phyloP scores from a whole-genome alignment of 2,329 filamentous ascomycete genomes.

The Cadophora malorum region DNA sequence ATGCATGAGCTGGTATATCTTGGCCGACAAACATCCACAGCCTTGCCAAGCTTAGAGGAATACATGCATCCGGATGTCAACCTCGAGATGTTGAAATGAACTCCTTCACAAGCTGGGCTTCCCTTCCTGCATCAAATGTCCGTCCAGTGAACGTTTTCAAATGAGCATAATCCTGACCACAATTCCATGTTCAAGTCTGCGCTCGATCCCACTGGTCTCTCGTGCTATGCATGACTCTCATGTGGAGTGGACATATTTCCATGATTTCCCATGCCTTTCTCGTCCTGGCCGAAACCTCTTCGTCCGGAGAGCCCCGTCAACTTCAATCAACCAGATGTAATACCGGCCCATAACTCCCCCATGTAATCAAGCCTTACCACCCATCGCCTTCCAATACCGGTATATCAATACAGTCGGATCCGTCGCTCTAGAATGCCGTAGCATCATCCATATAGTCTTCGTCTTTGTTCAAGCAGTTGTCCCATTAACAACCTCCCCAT shows the following conservation, averaged over 20 bases:
- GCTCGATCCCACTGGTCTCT: background rate
- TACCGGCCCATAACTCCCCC: background rate
- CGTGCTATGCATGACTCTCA: no score
- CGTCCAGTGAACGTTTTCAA: background rate
- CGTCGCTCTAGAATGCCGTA: background rate
- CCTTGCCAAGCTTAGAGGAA: background rate
- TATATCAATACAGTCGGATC: no score
- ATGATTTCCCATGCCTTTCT: no score
- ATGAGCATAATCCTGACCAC: background rate
- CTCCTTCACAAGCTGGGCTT: no score
- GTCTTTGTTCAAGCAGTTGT: constrained; percentile 39
- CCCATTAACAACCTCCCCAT: constrained; percentile 44
- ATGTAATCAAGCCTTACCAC: background rate
- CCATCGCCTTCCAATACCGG: background rate
- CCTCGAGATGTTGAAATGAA: no score
- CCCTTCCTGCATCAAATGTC: no score
- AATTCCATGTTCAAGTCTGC: background rate
- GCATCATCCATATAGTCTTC: background rate
- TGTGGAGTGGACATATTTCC: no score
- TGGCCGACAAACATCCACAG: background rate
- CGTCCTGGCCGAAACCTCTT: no score
- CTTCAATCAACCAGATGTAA: no score
- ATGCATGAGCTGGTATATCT: background rate
- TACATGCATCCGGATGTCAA: no score
- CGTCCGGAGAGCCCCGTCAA: no score